A percentile compares a stretch with the other conserved stretches of the same genome.
Evolutionary conservation across 768 basidiomycete genomes (phyloP).

Genomic region (Calvatia gigantea): DNA sequence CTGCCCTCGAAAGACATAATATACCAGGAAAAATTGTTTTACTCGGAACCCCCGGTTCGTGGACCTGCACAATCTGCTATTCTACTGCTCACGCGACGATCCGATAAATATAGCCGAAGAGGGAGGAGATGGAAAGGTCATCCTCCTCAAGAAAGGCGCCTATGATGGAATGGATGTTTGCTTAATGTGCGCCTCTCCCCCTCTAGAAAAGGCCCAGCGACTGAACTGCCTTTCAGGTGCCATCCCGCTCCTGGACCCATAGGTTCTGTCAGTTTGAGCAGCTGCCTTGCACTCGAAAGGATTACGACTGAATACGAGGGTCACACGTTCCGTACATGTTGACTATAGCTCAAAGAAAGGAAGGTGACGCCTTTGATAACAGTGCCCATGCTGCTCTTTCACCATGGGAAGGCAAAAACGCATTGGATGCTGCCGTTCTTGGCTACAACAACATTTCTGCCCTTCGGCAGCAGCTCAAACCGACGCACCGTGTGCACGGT

Average conservation of each 20-base stretch:
- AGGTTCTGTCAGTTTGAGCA: conserved; percentile 60
- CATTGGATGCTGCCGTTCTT: conserved; percentile 83
- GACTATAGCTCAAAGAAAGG: background rate
- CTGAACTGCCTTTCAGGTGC: conserved; percentile 46
- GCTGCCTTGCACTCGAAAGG: conserved; percentile 60
- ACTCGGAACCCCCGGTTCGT: conserved; percentile 72
- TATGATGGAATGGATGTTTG: conserved; percentile 78
- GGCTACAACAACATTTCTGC: conserved; percentile 79
- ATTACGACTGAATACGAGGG: conserved; percentile 65
- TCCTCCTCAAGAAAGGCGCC: conserved; percentile 64
- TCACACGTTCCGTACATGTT: conserved; percentile 54
- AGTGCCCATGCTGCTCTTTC: conserved; percentile 78
- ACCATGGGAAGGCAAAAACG: conserved; percentile 84
- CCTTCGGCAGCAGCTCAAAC: conserved; percentile 77
- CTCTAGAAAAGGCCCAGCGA: background rate
- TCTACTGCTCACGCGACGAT: background rate
- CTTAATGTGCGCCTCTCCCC: conserved; percentile 50
- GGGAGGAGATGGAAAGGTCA: conserved; percentile 70
- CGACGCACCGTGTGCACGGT: conserved; percentile 77
- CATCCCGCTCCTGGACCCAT: conserved; percentile 80
- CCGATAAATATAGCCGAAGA: conserved; percentile 75
- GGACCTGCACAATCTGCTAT: background rate
- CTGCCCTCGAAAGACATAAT: conserved; percentile 55
- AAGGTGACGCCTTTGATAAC: background rate
- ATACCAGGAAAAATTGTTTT: conserved; percentile 68